Percentiles rank a stretch among this genome's conserved stretches.
These are phyloP conservation scores for Fusarium kyushuense DNA, from an alignment of 2,329 filamentous ascomycete genomes.

Conservation along the genomic window DNA sequence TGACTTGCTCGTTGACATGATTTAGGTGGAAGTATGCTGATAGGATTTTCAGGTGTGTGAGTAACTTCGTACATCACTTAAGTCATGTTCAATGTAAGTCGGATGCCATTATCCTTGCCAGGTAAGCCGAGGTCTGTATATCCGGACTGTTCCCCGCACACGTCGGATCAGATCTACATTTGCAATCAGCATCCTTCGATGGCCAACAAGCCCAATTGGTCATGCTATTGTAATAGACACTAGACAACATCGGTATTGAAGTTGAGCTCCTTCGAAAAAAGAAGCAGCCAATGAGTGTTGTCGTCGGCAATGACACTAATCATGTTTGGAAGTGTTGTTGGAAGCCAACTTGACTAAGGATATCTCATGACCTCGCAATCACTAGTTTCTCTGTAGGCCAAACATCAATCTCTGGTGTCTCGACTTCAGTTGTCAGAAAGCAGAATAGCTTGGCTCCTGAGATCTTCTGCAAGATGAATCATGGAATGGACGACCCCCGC, in stretches of 20 bases:
- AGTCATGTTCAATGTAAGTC: neutral
- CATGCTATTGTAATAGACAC: neutral
- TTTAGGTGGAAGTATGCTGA: neutral
- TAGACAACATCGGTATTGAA: no score
- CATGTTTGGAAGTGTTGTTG: no score
- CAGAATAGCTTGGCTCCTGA: neutral
- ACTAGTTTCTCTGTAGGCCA: neutral
- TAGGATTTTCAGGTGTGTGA: fast-evolving
- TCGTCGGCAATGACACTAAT: no score
- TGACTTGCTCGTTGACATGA: slow-evolving; percentile 28
- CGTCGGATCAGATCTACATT: slow-evolving; percentile 5
- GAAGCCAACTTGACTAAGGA: neutral
- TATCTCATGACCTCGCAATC: neutral
- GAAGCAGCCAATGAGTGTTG: neutral
- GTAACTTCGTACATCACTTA: neutral
- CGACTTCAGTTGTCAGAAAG: neutral
- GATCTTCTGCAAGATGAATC: neutral
- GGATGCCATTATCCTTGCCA: slow-evolving; percentile 1
- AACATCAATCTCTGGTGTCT: no score
- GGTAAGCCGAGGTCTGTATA: slow-evolving; percentile 10
- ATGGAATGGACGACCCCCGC: neutral
- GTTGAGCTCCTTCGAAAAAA: fast-evolving
- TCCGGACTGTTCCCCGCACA: slow-evolving; percentile 12
- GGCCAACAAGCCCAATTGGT: neutral
- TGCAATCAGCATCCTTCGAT: neutral